Conservation (phyloP, 2,329 filamentous ascomycete species). For the Colletotrichum acutatum region DNA sequence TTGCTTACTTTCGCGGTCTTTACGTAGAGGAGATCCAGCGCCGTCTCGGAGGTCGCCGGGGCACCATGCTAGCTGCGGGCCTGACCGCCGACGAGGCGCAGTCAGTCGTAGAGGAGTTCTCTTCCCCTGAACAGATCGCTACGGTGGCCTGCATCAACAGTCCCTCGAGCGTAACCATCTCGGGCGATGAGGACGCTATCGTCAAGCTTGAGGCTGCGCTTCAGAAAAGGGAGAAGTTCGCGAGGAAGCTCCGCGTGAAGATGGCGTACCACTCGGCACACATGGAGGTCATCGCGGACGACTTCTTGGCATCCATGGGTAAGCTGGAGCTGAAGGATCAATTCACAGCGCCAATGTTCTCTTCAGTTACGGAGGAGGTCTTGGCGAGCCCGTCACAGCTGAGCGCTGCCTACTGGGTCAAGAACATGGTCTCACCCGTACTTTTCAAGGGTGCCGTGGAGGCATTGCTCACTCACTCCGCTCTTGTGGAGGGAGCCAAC, state of each 20-base stretch:
- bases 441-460: neutral
- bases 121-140: neutral
- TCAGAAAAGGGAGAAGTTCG: conserved; percentile 41
- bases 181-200: conserved; percentile 57
- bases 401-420: conserved; percentile 9
- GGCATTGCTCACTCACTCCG: no score
- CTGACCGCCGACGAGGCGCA: neutral
- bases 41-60: conserved; percentile 26
- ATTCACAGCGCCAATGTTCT: neutral
- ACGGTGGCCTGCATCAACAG: conserved; percentile 58
- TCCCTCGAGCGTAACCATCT: conserved; percentile 60
- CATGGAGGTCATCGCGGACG: neutral
- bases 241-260: conserved; percentile 2
- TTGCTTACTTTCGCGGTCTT: no score
- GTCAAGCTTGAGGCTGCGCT: conserved; percentile 48
- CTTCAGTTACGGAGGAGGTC: neutral
- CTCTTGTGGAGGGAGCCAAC: no score
- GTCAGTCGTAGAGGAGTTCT: neutral
- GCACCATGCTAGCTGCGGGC: neutral
- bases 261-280: conserved; percentile 15
- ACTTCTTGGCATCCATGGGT: no score
- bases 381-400: neutral
- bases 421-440: conserved; percentile 14
- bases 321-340: no score
- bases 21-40: conserved; percentile 19